Conservation (phyloP, 129 eudicot genomes). For the Flaveria trinervia region DNA sequence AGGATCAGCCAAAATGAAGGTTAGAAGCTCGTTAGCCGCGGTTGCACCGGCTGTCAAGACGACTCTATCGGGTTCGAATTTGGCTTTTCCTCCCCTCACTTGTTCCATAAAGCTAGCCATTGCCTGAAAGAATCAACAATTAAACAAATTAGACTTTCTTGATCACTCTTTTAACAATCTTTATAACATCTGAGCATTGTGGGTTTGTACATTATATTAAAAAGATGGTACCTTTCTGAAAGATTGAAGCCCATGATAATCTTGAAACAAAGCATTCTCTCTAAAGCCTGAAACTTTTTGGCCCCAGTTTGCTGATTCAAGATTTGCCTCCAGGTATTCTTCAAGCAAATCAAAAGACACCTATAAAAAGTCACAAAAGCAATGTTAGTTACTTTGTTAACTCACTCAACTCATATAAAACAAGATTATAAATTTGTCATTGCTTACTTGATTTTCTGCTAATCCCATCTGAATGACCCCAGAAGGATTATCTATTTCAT, state of each 20-base stretch:
- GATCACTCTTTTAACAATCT: slow-evolving; percentile 5
- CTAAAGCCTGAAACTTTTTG: slow-evolving; percentile 61
- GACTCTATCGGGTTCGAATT: slow-evolving; percentile 72
- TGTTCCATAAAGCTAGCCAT: slow-evolving; percentile 99
- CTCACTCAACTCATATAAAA: background rate
- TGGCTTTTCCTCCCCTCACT: slow-evolving; percentile 91
- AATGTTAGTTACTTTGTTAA: slow-evolving; percentile 11
- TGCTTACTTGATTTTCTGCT: slow-evolving; percentile 93
- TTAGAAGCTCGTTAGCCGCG: slow-evolving; percentile 90
- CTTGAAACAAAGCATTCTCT: slow-evolving; percentile 96
- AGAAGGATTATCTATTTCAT: slow-evolving; percentile 60
- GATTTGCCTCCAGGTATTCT: slow-evolving; percentile 65
- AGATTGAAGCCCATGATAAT: slow-evolving; percentile 88
- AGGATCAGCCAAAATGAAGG: slow-evolving; percentile 91
- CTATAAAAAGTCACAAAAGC: slow-evolving; percentile 36
- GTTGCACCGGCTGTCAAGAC: slow-evolving; percentile 98
- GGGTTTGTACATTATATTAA: background rate
- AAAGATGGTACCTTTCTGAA: slow-evolving; percentile 68
- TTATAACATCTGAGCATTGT: background rate
- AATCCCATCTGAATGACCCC: slow-evolving; percentile 98
- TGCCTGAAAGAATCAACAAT: slow-evolving; percentile 51
- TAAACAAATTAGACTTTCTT: slow-evolving; percentile 28
- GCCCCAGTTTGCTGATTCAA: slow-evolving; percentile 58
- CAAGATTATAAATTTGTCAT: background rate
- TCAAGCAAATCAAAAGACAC: slow-evolving; percentile 97